A percentile compares a stretch with the other conserved stretches of the same genome.
phyloP scores from a whole-genome alignment of 495 filamentous ascomycete species.

The Clavariopsis aquatica region DNA sequence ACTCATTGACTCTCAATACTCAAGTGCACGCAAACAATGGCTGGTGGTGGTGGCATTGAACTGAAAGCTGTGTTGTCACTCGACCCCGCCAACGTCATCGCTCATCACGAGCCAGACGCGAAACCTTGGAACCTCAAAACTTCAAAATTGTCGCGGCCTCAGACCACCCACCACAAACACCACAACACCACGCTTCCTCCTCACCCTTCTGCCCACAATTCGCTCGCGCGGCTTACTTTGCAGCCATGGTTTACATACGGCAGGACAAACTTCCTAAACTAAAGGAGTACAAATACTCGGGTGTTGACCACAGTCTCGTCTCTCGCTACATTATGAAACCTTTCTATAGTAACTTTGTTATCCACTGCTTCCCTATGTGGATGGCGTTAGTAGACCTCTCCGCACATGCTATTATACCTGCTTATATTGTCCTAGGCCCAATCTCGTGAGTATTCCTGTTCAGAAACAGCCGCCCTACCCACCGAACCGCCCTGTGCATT shows the following conservation, averaged over 20 bases:
- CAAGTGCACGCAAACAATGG: not conserved
- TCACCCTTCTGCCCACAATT: not conserved
- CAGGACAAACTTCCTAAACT: conserved; percentile 86
- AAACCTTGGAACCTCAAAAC: conserved; percentile 24
- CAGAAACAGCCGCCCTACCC: conserved; percentile 16
- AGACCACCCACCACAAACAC: not conserved
- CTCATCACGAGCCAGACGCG: conserved; percentile 20
- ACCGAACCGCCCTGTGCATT: not conserved
- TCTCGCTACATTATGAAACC: conserved; percentile 94
- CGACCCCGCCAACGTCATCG: conserved; percentile 29
- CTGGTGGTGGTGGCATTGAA: not conserved
- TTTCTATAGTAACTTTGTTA: conserved; percentile 93
- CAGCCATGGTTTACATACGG: conserved; percentile 81
- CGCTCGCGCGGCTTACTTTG: not conserved
- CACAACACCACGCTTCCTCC: conserved; percentile 7
- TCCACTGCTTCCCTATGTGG: conserved; percentile 87
- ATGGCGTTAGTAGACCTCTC: conserved; percentile 72
- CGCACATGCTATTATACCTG: conserved; percentile 6
- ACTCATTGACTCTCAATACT: not conserved
- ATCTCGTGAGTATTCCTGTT: conserved; percentile 56
- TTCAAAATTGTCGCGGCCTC: not conserved
- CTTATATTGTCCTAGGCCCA: conserved; percentile 52
- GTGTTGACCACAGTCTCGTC: conserved; percentile 82
- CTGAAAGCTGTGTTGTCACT: not conserved
- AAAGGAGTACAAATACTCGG: conserved; percentile 82